Percentiles rank a stretch among this genome's conserved stretches.
phyloP scores from a whole-genome alignment of 2,329 filamentous ascomycete species.

The Ophiostoma piceae region DNA sequence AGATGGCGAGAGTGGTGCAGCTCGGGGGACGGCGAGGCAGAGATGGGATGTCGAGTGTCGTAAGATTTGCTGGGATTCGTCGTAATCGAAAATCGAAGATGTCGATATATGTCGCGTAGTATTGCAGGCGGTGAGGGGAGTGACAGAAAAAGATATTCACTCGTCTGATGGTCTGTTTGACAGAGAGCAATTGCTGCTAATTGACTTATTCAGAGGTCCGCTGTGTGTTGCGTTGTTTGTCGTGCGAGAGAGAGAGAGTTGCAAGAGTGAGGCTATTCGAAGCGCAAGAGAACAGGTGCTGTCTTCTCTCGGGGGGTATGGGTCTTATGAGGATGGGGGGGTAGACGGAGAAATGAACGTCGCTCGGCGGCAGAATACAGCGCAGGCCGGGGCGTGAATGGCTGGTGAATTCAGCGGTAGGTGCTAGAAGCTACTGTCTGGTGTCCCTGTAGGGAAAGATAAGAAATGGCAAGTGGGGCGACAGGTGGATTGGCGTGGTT shows the following conservation, averaged over 20 bases:
- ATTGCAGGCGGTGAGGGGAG: neutral
- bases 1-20: constrained; percentile 6
- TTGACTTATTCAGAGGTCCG: neutral
- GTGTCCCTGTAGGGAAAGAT: neutral
- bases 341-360: neutral
- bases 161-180: neutral
- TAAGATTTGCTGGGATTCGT: neutral
- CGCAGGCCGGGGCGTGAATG: neutral
- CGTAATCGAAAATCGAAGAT: neutral
- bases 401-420: neutral
- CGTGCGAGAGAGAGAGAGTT: neutral
- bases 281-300: neutral
- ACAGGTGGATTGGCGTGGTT: neutral
- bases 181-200: neutral
- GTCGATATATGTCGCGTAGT: neutral
- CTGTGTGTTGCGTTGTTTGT: neutral
- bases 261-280: constrained; percentile 12
- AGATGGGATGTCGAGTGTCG: neutral
- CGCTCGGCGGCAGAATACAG: neutral
- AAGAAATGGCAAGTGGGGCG: neutral
- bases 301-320: neutral
- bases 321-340: constrained; percentile 9
- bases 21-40: neutral
- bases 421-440: constrained; percentile 10
- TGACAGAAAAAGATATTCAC: neutral